Evolutionary conservation across 805 yeast species (phyloP).

Genomic region (Nakazawaea ernobii): DNA sequence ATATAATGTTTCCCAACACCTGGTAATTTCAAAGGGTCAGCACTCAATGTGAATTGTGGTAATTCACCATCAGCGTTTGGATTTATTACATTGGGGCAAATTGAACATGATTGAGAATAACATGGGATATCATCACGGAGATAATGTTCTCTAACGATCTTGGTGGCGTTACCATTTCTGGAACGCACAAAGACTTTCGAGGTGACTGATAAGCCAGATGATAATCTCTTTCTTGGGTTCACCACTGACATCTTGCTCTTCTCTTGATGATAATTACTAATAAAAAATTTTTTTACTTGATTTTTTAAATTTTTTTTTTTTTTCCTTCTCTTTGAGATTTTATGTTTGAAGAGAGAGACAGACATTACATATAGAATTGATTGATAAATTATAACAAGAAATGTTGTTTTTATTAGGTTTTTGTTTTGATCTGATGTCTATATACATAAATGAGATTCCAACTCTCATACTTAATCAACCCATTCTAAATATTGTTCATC

Average conservation of each 20-base stretch:
- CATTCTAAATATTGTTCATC: conserved; percentile 42
- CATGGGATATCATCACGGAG: conserved; percentile 91
- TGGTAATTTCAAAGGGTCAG: conserved; percentile 42
- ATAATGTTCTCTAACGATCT: conserved; percentile 91
- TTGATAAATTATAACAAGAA: too few relatives aligned
- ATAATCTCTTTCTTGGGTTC: conserved; percentile 34
- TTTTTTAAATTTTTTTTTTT: not conserved
- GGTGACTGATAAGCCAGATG: conserved; percentile 58
- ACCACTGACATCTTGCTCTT: conserved; percentile 12
- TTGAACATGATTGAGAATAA: conserved; percentile 61
- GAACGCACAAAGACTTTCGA: conserved; percentile 91
- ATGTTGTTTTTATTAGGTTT: too few relatives aligned
- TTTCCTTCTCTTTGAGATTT: not conserved
- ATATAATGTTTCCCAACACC: conserved; percentile 69
- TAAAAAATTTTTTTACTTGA: not conserved
- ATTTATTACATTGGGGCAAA: conserved; percentile 50
- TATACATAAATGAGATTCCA: not conserved
- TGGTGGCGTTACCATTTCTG: conserved; percentile 82
- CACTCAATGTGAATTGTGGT: conserved; percentile 64
- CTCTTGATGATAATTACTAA: not conserved
- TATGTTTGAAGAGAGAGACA: too few relatives aligned
- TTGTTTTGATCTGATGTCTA: not conserved
- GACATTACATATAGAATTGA: too few relatives aligned
- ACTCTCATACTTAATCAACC: conserved; percentile 23
- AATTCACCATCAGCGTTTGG: conserved; percentile 64